phyloP scores from a whole-genome alignment of 75 land plant species.

The Pseudotsuga menziesii region DNA sequence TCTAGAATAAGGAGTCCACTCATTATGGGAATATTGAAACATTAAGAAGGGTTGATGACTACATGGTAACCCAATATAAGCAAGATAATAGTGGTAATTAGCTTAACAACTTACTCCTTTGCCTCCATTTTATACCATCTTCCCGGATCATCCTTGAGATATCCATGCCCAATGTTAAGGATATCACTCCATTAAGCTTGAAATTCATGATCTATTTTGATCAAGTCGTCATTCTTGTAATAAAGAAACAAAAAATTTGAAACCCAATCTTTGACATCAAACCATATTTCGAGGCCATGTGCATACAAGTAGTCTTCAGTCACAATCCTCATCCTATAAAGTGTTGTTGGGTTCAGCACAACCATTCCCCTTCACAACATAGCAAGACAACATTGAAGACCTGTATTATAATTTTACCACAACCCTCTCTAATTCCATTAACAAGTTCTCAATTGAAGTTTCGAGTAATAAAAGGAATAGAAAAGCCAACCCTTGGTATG shows the following conservation, averaged over 20 bases:
- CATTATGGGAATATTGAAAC: constrained; percentile 51
- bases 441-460: too few relatives aligned
- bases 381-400: too few relatives aligned
- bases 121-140: constrained; percentile 47
- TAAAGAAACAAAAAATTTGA: constrained; percentile 35
- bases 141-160: constrained; percentile 31
- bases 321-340: constrained; percentile 36
- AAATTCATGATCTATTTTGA: constrained; percentile 35
- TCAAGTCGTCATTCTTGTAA: constrained; percentile 24
- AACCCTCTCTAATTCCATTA: too few relatives aligned
- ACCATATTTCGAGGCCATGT: constrained; percentile 56
- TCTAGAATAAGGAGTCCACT: constrained; percentile 70
- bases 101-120: constrained; percentile 18
- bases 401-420: too few relatives aligned
- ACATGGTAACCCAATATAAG: constrained; percentile 23
- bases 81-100: constrained; percentile 43
- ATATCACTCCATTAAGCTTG: constrained; percentile 54
- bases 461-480: too few relatives aligned
- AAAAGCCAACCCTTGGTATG: too few relatives aligned
- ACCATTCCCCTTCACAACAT: constrained; percentile 51
- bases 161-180: constrained; percentile 34
- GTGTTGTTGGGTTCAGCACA: constrained; percentile 24
- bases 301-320: constrained; percentile 59
- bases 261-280: constrained; percentile 38
- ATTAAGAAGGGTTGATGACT: constrained; percentile 51